Base-by-base conservation (phyloP, 257 asterid species). In the Fraxinus pennsylvanica region DNA sequence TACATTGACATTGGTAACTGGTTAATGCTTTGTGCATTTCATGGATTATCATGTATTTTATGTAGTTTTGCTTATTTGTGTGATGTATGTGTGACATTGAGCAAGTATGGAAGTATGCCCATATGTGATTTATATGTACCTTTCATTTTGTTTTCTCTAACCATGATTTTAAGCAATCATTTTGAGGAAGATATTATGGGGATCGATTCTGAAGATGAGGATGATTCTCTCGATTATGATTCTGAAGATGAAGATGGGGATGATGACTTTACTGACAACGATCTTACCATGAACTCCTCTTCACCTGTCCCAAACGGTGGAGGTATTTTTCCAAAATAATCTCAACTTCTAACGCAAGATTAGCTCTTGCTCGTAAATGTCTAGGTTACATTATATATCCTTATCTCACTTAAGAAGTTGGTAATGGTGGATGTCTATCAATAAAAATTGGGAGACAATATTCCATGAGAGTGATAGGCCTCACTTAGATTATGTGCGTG, bases 291-390 rank as follows among this genome's bases (percentile, higher is more conserved):
- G 85, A 83, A 79, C 77, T 84, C 94, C 47, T 76, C 87, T 71
- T 86, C 91, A 15, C 84, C 89, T 59, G 77, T 84, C 77, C 90
- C 75, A 74, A 91, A 85, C 22, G 87, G 92, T 74, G 97, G 97
- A 90, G 98, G 97, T 94, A 90, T 30, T 61, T 83, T 59, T 68
- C 17, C 41, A 13, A 27, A 63, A 15, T 30, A 39, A 70, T 50
- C 21, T 15, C 61, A 21, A 59, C 68, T 50, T 67, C 22, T 32
- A 59, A 3, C 30, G 59, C 71, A 33, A 39, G 39, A n/a, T 50
- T 43, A 72, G 68, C 30, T 33, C 33, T 39, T 78, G 2, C 43
- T 66, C 15, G n/a, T 50, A 50, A 50, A 50, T 50, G 22, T 50
- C 50, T 43, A 9, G 50, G 50, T 50, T 50, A 50, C n/a, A 4